Conservation (phyloP, 352 stramenopile species). For the Phytophthora quininea region DNA sequence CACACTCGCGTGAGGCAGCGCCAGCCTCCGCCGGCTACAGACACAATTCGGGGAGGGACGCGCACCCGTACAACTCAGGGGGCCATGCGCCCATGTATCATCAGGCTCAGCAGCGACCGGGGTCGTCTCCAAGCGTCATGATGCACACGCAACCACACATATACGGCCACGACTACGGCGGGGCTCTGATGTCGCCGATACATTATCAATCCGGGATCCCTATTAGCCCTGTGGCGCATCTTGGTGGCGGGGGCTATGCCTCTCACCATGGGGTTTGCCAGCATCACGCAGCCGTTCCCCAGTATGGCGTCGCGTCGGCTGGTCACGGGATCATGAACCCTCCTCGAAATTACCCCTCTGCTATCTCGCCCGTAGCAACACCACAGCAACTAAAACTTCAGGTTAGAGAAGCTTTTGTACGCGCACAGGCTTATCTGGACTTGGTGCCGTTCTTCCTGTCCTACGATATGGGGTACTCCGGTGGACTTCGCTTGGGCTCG, state of each 20-base stretch:
- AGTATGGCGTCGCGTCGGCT: background rate
- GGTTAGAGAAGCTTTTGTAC: constrained; percentile 53
- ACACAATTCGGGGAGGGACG: constrained; percentile 14
- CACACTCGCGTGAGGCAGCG: constrained; percentile 50
- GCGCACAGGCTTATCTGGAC: constrained; percentile 51
- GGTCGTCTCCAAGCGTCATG: constrained; percentile 16
- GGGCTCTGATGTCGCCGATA: constrained; percentile 32
- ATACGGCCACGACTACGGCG: constrained; percentile 9
- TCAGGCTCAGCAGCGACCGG: constrained; percentile 15
- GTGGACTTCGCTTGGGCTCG: constrained; percentile 40
- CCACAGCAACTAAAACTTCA: constrained; percentile 46
- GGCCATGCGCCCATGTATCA: constrained; percentile 18
- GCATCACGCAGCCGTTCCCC: no score
- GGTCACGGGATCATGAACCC: background rate
- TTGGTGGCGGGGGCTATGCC: constrained; percentile 7
- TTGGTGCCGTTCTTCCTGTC: constrained; percentile 56
- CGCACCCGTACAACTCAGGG: background rate
- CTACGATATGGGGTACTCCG: constrained; percentile 47
- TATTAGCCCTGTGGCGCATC: constrained; percentile 34
- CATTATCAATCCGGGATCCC: constrained; percentile 29
- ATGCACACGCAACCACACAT: constrained; percentile 9
- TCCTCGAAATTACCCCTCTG: constrained; percentile 9
- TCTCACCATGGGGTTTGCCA: background rate
- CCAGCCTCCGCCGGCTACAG: constrained; percentile 16
- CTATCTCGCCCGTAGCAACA: constrained; percentile 16